These are phyloP conservation scores for Xylaria bambusicola DNA, from an alignment of 495 filamentous ascomycete species.

Conservation along the genomic window DNA sequence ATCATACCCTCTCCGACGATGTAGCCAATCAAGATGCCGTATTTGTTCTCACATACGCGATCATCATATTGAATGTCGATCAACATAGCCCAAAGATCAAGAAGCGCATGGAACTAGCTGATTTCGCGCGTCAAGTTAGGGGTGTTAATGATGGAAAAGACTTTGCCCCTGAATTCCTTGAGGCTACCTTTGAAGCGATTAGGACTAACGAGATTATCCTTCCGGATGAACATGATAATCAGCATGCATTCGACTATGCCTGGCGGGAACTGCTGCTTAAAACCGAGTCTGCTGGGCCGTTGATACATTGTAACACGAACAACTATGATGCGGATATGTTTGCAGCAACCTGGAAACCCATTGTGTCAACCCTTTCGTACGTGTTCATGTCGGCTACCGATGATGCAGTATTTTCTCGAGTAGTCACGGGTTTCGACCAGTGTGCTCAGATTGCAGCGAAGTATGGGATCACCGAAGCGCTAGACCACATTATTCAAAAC, in stretches of 20 bases:
- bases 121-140: conserved; percentile 85
- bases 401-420: conserved; percentile 91
- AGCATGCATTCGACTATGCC: conserved; percentile 92
- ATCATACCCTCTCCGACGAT: conserved; percentile 75
- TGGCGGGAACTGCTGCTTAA: conserved; percentile 95
- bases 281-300: conserved; percentile 69
- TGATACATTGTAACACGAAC: conserved; percentile 86
- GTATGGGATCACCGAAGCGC: conserved; percentile 78
- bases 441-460: conserved; percentile 91
- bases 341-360: conserved; percentile 89
- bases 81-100: conserved; percentile 94
- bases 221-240: conserved; percentile 95
- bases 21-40: conserved; percentile 87
- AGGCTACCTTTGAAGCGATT: conserved; percentile 89
- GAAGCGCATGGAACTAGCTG: conserved; percentile 76
- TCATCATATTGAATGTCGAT: conserved; percentile 94
- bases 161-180: conserved; percentile 82
- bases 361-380: conserved; percentile 92
- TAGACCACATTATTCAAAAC: conserved; percentile 89
- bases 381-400: conserved; percentile 99
- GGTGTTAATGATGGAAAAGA: conserved; percentile 85
- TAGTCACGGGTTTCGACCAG: conserved; percentile 93
- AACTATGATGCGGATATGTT: conserved; percentile 98
- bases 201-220: conserved; percentile 92
- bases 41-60: conserved; percentile 89